Conservation (phyloP, 1,284 basidiomycete species). For the Albatrellus sp. region DNA sequence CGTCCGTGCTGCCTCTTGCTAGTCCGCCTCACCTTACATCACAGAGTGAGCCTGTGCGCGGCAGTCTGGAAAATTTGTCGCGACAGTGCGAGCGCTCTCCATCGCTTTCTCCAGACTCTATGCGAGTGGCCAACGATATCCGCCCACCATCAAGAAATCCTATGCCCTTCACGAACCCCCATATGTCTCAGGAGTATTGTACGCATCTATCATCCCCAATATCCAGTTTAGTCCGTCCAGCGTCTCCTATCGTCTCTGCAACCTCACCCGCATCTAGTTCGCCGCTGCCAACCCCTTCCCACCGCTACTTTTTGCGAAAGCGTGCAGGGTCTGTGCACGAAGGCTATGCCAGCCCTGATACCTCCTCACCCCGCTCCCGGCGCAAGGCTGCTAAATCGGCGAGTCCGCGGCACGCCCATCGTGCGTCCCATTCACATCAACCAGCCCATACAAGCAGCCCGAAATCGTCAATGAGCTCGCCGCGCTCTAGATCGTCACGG, state of each 20-base stretch:
- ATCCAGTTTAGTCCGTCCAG: not conserved
- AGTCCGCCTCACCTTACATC: conserved; percentile 17
- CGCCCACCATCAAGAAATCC: no score
- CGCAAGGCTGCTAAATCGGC: conserved; percentile 3
- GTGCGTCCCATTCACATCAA: conserved; percentile 6
- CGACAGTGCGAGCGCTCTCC: not conserved
- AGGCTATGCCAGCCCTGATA: not conserved
- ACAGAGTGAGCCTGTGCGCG: no score
- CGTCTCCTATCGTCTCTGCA: not conserved
- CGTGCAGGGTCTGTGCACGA: conserved; percentile 1
- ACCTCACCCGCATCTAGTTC: not conserved
- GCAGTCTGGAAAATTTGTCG: no score
- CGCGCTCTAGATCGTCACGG: conserved; percentile 4
- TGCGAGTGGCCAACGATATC: no score
- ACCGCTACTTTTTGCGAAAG: conserved; percentile 12
- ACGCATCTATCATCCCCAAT: not conserved
- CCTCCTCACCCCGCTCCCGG: not conserved
- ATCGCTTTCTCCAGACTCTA: no score
- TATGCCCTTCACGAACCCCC: not conserved
- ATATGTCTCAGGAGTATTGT: not conserved
- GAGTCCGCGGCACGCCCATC: not conserved
- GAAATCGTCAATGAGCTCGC: conserved; percentile 4
- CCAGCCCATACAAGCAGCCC: conserved; percentile 7
- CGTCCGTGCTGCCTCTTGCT: conserved; percentile 20
- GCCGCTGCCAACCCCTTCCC: not conserved